A percentile compares a stretch with the other conserved stretches of the same genome.
phyloP scores from a whole-genome alignment of 2,329 filamentous ascomycete genomes.

The Ceratocystiopsis sp. region DNA sequence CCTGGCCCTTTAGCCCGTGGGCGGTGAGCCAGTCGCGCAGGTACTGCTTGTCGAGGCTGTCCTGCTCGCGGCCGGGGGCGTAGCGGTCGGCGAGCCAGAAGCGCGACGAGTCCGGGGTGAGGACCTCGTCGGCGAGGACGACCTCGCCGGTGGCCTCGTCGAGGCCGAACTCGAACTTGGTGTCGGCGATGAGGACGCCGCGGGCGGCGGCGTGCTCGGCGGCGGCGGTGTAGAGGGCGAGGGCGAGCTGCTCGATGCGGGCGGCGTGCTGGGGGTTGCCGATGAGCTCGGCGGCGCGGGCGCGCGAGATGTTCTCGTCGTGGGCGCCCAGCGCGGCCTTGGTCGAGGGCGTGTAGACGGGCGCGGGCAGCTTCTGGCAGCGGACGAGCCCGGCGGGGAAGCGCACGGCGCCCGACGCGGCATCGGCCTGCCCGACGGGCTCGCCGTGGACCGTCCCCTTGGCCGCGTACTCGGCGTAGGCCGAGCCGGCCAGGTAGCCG shows the following conservation, averaged over 20 bases:
- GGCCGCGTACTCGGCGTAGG: constrained; percentile 60
- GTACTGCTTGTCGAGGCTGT: constrained; percentile 80
- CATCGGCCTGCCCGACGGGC: constrained; percentile 21
- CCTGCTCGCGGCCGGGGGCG: constrained; percentile 54
- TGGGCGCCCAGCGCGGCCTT: constrained; percentile 68
- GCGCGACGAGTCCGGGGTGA: constrained; percentile 68
- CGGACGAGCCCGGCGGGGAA: constrained; percentile 47
- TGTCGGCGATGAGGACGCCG: constrained; percentile 57
- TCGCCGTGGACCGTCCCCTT: constrained; percentile 69
- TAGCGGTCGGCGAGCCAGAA: constrained; percentile 73
- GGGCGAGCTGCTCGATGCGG: constrained; percentile 45
- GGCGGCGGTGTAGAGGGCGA: constrained; percentile 46
- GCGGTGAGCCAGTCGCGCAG: constrained; percentile 66
- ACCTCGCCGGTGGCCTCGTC: constrained; percentile 48
- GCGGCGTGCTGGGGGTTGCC: constrained; percentile 45
- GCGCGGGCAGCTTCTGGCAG: constrained; percentile 49
- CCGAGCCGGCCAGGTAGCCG: constrained; percentile 75
- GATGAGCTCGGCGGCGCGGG: constrained; percentile 44
- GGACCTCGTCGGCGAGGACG: constrained; percentile 66
- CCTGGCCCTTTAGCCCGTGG: constrained; percentile 58
- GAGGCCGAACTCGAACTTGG: constrained; percentile 48
- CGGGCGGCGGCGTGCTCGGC: constrained; percentile 45
- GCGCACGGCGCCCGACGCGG: neutral
- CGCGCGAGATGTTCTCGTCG: constrained; percentile 71
- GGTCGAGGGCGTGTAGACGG: constrained; percentile 63